These are phyloP conservation scores for Kwoniella sp. DNA, from an alignment of 768 basidiomycete species.

Conservation along the genomic window DNA sequence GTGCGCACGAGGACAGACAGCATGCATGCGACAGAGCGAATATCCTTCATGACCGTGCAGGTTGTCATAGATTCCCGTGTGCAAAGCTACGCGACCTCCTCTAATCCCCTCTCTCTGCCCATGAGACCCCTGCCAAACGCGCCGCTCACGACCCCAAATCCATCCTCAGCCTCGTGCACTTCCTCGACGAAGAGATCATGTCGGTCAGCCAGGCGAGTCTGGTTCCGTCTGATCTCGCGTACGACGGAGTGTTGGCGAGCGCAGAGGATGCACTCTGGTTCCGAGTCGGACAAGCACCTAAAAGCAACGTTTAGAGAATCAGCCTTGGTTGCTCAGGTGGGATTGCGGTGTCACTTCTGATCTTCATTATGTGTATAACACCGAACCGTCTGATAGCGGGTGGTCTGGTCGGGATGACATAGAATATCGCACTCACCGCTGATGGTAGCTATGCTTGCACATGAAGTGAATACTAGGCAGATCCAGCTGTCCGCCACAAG, in stretches of 20 bases:
- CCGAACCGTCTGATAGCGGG: not conserved
- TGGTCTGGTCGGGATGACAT: no score
- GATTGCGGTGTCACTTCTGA: no score
- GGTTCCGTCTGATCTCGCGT: constrained; percentile 83
- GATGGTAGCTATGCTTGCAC: constrained; percentile 97
- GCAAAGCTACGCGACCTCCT: constrained; percentile 12
- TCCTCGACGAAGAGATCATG: constrained; percentile 58
- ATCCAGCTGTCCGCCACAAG: constrained; percentile 85
- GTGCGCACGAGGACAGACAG: no score
- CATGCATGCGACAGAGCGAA: no score
- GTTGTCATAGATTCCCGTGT: no score
- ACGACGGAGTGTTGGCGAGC: constrained; percentile 84
- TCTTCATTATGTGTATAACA: no score
- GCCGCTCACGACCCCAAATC: constrained; percentile 56
- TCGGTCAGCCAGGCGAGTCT: constrained; percentile 69
- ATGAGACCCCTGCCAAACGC: constrained; percentile 54
- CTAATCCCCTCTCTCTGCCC: constrained; percentile 15
- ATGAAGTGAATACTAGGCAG: constrained; percentile 94
- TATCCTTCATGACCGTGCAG: no score
- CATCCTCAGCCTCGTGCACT: constrained; percentile 56
- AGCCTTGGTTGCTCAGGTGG: not conserved
- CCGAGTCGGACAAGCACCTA: constrained; percentile 86
- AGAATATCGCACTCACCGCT: constrained; percentile 67
- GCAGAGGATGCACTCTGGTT: constrained; percentile 86
- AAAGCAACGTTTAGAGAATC: not conserved